Conservation (phyloP, 495 filamentous ascomycete species). For the Darksidea phi region DNA sequence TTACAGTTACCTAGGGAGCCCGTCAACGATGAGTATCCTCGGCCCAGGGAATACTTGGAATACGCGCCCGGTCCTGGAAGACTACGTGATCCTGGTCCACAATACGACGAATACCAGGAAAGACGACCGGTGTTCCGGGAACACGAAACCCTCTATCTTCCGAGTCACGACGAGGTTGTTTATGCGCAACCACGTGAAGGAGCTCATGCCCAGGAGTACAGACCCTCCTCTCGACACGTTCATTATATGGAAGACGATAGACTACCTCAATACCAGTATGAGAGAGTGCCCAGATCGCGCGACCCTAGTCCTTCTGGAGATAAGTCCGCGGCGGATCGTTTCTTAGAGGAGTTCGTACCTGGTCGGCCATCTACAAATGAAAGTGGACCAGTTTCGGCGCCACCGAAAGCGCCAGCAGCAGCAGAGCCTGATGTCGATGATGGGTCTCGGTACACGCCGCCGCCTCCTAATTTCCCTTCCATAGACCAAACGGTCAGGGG, state of each 20-base stretch:
- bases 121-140: slow-evolving; percentile 25
- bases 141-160: slow-evolving; percentile 16
- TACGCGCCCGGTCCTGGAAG: slow-evolving; percentile 10
- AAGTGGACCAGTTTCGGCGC: neutral
- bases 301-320: slow-evolving; percentile 22
- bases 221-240: slow-evolving; percentile 1
- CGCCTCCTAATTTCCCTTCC: slow-evolving; percentile 12
- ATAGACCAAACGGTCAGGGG: slow-evolving; percentile 2
- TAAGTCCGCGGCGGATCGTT: slow-evolving; percentile 46
- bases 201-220: slow-evolving; percentile 15
- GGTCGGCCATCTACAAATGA: slow-evolving; percentile 1
- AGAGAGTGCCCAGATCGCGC: slow-evolving; percentile 4
- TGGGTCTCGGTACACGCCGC: slow-evolving; percentile 29
- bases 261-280: slow-evolving; percentile 21
- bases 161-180: slow-evolving; percentile 6
- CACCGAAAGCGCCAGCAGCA: neutral
- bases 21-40: slow-evolving; percentile 22
- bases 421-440: slow-evolving; percentile 22
- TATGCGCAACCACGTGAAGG: slow-evolving; percentile 19
- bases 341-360: slow-evolving; percentile 46
- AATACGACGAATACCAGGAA: slow-evolving; percentile 21
- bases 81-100: slow-evolving; percentile 17
- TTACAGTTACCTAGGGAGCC: slow-evolving; percentile 23
- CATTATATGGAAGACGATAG: slow-evolving; percentile 17
- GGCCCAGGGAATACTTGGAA: slow-evolving; percentile 24